phyloP scores from a whole-genome alignment of 352 stramenopile genomes.

The Globisporangium carolinianum region DNA sequence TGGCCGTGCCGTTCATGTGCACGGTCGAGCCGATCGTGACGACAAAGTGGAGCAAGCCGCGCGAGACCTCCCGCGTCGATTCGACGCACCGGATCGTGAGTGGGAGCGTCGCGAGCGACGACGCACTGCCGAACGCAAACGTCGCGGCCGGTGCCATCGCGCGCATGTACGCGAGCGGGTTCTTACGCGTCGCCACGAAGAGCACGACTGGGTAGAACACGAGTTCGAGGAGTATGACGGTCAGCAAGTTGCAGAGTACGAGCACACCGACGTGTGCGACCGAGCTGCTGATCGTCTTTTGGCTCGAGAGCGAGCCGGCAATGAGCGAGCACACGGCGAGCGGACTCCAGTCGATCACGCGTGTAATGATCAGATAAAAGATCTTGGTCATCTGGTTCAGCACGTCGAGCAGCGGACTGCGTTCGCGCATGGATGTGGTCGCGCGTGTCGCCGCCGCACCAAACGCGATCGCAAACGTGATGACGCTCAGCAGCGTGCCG shows the following conservation, averaged over 20 bases:
- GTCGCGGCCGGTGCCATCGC: constrained; percentile 53
- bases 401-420: constrained; percentile 43
- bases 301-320: constrained; percentile 45
- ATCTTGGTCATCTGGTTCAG: constrained; percentile 69
- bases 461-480: constrained; percentile 59
- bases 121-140: constrained; percentile 64
- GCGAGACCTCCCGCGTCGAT: constrained; percentile 47
- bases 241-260: constrained; percentile 43
- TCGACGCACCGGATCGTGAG: constrained; percentile 63
- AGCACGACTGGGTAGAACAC: constrained; percentile 50
- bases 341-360: constrained; percentile 58
- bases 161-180: constrained; percentile 51
- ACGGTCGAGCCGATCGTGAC: constrained; percentile 61
- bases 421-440: constrained; percentile 28
- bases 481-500: constrained; percentile 47
- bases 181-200: constrained; percentile 34
- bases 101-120: constrained; percentile 59
- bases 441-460: constrained; percentile 44
- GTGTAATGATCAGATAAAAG: constrained; percentile 59
- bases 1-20: constrained; percentile 75
- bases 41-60: constrained; percentile 54
- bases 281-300: constrained; percentile 31
- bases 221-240: constrained; percentile 39
- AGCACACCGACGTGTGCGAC: constrained; percentile 50
- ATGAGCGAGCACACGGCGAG: constrained; percentile 65